phyloP scores from a whole-genome alignment of 148 eudicot genomes.

The Hydrangea macrophylla region DNA sequence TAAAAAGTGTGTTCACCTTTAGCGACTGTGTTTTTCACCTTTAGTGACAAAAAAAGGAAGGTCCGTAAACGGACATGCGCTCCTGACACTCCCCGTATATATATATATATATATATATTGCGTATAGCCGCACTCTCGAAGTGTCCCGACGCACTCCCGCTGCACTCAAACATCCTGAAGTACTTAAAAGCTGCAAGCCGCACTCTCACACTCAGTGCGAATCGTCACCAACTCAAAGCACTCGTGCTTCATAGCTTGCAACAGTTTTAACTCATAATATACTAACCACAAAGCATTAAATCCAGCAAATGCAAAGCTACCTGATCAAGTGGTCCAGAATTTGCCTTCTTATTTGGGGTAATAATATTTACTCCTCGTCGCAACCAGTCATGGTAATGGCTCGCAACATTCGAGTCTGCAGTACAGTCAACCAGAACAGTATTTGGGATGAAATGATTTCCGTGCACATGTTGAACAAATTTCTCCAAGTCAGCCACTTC shows the following conservation, averaged over 20 bases:
- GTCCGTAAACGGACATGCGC: too few species aligned
- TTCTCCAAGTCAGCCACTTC: constrained; percentile 73
- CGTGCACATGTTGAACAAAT: constrained; percentile 78
- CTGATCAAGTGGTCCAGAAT: constrained; percentile 99
- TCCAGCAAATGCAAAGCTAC: constrained; percentile 24
- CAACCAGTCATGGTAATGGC: constrained; percentile 86
- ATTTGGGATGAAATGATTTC: constrained; percentile 88
- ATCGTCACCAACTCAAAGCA: too few species aligned
- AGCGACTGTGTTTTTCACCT: too few species aligned
- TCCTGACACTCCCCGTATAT: too few species aligned
- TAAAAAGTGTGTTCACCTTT: too few species aligned
- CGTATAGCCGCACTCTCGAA: too few species aligned
- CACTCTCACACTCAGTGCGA: too few species aligned
- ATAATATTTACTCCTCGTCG: constrained; percentile 78
- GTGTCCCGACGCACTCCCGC: too few species aligned
- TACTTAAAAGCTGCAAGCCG: too few species aligned
- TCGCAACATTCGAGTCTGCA: constrained; percentile 67
- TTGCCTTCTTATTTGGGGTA: constrained; percentile 96
- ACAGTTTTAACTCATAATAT: background rate
- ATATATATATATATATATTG: too few species aligned
- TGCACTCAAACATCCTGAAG: too few species aligned
- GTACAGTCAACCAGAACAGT: constrained; percentile 91
- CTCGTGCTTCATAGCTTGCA: background rate
- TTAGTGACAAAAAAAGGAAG: too few species aligned
- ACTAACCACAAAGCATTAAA: background rate